Evolutionary conservation across 2,329 filamentous ascomycete genomes (phyloP), one percentile per base, ranked within the genome.

Genomic region (Cercospora canescens): DNA sequence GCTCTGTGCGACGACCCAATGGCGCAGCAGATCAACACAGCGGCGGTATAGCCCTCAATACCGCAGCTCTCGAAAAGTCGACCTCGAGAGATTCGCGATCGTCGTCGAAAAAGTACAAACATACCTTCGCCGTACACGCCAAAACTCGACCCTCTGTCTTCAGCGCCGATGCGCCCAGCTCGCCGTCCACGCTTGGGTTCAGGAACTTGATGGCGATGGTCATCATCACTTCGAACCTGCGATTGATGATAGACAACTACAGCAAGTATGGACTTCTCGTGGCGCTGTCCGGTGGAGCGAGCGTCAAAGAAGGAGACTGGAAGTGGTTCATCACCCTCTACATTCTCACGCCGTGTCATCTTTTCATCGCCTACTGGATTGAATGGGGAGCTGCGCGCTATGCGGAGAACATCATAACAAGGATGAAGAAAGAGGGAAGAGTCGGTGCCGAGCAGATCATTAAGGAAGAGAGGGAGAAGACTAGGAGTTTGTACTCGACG

Each of bases 211-310:
- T 97, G 92, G 91, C 97, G 41, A 89, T 98, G 75, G 92, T 97
- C 39, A 77, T 81, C 93, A 92, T 98, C 75, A 93, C 94, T 58
- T 95, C 94, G 74, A 99, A 99, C 77, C 81, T 99, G 60, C 89
- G 95, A 70, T 85, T 99, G 74, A 92, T 98, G 82, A 93, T 99
- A 28, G 95, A 98, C 80, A 99, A 99, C 77, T 92, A 94, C 72
- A 92, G 94, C 83, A 97, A 97, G 86, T 99, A 99, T 77, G 95
- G 95, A 62, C 93, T 98, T 65, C 84, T 98, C 65, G 96, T 99
- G 71, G 97, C 94, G 76, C 83, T 99, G 67, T 88, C 88, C 70
- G 96, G 64, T 16, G 66, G 94, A 77, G 56, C 72, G n/a, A 66
- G 67, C 24, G 63, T 76, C 6, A 55, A 63, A 16, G 39, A 63